Percentiles rank a stretch among this genome's conserved stretches.
Conservation (phyloP, 805 yeast species). For the Kluyveromyces siamensis region DNA sequence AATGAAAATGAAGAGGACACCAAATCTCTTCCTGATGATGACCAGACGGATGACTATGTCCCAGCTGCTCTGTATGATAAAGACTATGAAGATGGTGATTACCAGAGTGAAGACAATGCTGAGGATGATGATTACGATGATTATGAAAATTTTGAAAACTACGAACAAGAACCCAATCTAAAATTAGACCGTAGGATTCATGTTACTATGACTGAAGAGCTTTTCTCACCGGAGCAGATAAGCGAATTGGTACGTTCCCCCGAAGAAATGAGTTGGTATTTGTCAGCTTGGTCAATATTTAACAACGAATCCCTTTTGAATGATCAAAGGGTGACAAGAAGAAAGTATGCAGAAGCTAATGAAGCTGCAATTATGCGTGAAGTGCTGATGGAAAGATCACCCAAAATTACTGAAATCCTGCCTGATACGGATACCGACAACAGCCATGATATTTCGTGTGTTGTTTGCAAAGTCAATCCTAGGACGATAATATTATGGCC, state of each 20-base stretch:
- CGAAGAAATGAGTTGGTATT: slow-evolving; percentile 18
- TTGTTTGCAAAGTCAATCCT: slow-evolving; percentile 67
- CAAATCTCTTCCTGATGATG: slow-evolving; percentile 32
- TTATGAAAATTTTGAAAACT: neutral
- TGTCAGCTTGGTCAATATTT: slow-evolving; percentile 22
- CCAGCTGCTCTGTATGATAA: slow-evolving; percentile 8
- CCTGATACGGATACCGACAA: slow-evolving; percentile 24
- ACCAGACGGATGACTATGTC: slow-evolving; percentile 28
- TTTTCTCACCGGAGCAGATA: slow-evolving; percentile 7
- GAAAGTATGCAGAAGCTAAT: slow-evolving; percentile 24
- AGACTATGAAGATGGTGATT: slow-evolving; percentile 19
- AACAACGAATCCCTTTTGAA: slow-evolving; percentile 14
- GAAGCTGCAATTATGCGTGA: slow-evolving; percentile 24
- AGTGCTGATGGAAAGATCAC: slow-evolving; percentile 17
- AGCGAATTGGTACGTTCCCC: slow-evolving; percentile 13
- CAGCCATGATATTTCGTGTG: slow-evolving; percentile 45
- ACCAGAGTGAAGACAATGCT: slow-evolving; percentile 26
- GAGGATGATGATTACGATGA: slow-evolving; percentile 14
- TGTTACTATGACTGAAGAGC: neutral
- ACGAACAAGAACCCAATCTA: neutral
- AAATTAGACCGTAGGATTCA: neutral
- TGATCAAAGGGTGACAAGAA: slow-evolving; percentile 28
- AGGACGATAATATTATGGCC: slow-evolving; percentile 88
- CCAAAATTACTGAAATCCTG: slow-evolving; percentile 10
- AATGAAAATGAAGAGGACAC: slow-evolving; percentile 14